Evolutionary conservation across 176 grass and related monocot genomes (phyloP).

Genomic region (Guadua angustifolia): DNA sequence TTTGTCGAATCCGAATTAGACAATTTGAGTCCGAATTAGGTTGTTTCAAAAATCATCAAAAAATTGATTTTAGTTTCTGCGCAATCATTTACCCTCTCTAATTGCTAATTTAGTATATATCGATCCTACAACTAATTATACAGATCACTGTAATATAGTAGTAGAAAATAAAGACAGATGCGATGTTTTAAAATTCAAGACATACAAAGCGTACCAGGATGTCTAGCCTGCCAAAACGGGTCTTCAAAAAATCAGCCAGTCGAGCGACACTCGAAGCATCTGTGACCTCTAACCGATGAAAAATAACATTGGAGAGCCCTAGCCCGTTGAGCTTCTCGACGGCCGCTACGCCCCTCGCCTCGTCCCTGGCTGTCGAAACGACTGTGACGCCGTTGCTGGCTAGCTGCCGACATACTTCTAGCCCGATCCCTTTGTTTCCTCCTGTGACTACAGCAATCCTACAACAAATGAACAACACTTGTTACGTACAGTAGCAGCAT

Average conservation of each 20-base stretch:
- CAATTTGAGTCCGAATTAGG: too few relatives aligned
- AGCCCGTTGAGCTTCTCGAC: conserved; percentile 31
- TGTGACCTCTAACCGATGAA: conserved; percentile 60
- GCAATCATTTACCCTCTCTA: too few relatives aligned
- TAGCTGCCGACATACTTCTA: conserved; percentile 64
- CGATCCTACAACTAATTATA: too few relatives aligned
- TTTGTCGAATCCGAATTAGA: too few relatives aligned
- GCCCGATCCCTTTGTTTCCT: conserved; percentile 61
- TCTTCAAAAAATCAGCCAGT: conserved; percentile 27
- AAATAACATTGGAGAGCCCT: conserved; percentile 30
- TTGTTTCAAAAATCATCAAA: too few relatives aligned
- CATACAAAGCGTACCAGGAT: background rate
- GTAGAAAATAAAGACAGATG: background rate
- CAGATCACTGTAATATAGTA: too few relatives aligned
- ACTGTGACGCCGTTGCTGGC: conserved; percentile 46
- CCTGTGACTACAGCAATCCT: conserved; percentile 74
- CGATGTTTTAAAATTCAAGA: background rate
- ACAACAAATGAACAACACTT: too few relatives aligned
- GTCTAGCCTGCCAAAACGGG: conserved; percentile 22
- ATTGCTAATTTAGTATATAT: too few relatives aligned
- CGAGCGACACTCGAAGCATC: conserved; percentile 43
- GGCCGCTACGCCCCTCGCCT: conserved; percentile 47
- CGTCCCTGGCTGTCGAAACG: conserved; percentile 56
- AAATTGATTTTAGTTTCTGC: too few relatives aligned
- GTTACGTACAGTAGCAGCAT: too few relatives aligned